Evolutionary conservation across 2,329 filamentous ascomycete species (phyloP).

Genomic region (Ophiocordyceps camponoti-rufipedis): DNA sequence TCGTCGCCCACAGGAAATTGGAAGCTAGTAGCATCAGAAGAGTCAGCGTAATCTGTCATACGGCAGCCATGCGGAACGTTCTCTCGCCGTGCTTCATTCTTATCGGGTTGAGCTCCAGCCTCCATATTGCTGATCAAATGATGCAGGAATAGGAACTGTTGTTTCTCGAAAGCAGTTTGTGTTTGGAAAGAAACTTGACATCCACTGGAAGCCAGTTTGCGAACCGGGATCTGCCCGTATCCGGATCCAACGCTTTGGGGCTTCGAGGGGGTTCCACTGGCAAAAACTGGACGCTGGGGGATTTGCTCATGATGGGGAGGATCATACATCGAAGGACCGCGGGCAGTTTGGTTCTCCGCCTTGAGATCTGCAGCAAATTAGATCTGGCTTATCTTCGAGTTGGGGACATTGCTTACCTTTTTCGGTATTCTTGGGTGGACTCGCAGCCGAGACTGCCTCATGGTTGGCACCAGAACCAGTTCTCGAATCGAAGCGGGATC

Average conservation of each 20-base stretch:
- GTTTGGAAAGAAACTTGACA: conserved; percentile 6
- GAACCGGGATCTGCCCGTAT: conserved; percentile 2
- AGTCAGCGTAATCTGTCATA: conserved; percentile 13
- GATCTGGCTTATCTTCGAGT: background rate
- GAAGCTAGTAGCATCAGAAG: conserved; percentile 25
- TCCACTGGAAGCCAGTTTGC: conserved; percentile 14
- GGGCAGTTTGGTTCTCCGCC: conserved; percentile 3
- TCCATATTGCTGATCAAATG: conserved; percentile 16
- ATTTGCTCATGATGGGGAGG: conserved; percentile 6
- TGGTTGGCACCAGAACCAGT: background rate
- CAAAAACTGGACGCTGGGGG: conserved; percentile 3
- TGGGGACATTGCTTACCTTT: background rate
- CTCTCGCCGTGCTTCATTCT: conserved; percentile 2
- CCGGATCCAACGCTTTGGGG: background rate
- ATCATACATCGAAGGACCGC: conserved; percentile 29
- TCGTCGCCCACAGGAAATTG: conserved; percentile 26
- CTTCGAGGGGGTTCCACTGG: conserved; percentile 2
- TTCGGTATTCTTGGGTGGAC: background rate
- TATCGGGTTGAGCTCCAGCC: conserved; percentile 4
- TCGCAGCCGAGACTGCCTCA: background rate
- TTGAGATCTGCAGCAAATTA: background rate
- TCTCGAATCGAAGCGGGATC: background rate
- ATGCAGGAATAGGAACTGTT: conserved; percentile 19
- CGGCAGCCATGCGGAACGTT: background rate
- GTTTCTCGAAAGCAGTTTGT: conserved; percentile 20